A percentile compares a stretch with the other conserved stretches of the same genome.
Conservation (phyloP, 2,329 filamentous ascomycete genomes). For the Claviceps purpurea region DNA sequence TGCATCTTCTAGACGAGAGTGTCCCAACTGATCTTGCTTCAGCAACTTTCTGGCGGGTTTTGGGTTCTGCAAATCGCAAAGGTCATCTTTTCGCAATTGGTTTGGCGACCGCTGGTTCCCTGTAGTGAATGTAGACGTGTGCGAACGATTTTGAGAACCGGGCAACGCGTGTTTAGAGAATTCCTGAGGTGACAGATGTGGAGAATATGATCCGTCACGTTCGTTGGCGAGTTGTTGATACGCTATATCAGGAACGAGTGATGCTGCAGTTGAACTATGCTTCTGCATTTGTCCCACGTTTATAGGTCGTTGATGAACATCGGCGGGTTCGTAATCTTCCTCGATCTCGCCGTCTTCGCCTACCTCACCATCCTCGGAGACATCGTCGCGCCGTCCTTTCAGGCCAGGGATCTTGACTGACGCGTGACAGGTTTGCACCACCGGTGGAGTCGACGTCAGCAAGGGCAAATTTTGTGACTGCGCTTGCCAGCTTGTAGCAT, state of each 20-base stretch:
- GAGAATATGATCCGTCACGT: constrained; percentile 39
- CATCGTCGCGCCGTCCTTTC: constrained; percentile 5
- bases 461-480: background rate
- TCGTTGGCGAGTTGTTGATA: constrained; percentile 17
- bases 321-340: constrained; percentile 36
- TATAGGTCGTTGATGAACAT: background rate
- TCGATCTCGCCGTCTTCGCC: constrained; percentile 51
- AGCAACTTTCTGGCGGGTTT: background rate
- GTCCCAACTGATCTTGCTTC: background rate
- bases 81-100: background rate
- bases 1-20: constrained; percentile 20
- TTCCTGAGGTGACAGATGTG: constrained; percentile 36
- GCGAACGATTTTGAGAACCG: background rate
- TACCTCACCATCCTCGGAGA: constrained; percentile 60
- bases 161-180: constrained; percentile 10
- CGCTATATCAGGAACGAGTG: background rate
- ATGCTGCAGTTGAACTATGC: background rate
- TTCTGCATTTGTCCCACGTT: background rate
- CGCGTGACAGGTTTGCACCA: background rate
- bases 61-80: background rate
- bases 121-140: background rate
- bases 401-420: constrained; percentile 4
- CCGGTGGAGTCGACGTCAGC: background rate
- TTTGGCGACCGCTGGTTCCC: background rate
- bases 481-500: background rate